Evolutionary conservation across 2,329 filamentous ascomycete genomes (phyloP).

Genomic region (Sporothrix pseudoabietina): DNA sequence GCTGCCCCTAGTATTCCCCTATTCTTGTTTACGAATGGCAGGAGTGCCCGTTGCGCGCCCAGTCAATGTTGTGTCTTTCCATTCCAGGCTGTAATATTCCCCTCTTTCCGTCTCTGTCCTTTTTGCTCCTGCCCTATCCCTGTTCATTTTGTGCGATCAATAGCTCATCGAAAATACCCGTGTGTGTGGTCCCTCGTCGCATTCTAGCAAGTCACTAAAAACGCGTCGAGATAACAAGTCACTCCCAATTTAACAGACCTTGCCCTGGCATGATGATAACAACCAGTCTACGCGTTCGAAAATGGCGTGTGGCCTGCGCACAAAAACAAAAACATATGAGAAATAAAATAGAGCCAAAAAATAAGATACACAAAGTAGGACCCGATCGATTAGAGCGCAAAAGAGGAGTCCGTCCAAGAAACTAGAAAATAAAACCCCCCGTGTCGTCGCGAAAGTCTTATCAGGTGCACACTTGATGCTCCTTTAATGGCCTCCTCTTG

Average conservation of each 20-base stretch:
- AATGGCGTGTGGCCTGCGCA: slow-evolving; percentile 17
- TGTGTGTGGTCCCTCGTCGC: not conserved
- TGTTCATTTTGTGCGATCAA: slow-evolving; percentile 2
- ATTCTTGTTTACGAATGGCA: not conserved
- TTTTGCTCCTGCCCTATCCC: slow-evolving; percentile 3
- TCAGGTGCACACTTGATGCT: slow-evolving; percentile 21
- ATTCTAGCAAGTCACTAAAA: slow-evolving; percentile 13
- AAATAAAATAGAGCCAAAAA: not conserved
- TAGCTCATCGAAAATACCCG: not conserved
- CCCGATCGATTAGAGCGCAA: not conserved
- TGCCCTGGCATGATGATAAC: slow-evolving; percentile 10
- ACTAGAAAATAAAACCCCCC: slow-evolving; percentile 7
- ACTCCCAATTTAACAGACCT: slow-evolving; percentile 12
- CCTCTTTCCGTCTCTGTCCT: not conserved
- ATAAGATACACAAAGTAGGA: not conserved
- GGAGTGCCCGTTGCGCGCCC: not conserved
- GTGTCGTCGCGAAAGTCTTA: slow-evolving; percentile 26
- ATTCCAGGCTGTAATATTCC: not conserved
- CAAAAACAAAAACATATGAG: slow-evolving; percentile 18
- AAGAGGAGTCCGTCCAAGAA: slow-evolving; percentile 16
- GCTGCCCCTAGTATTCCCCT: not conserved
- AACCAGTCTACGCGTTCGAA: not conserved
- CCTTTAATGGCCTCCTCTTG: not conserved
- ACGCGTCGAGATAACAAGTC: slow-evolving; percentile 23
- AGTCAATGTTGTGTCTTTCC: not conserved